Conservation (phyloP, 352 stramenopile species). For the Phytophthora pseudosyringae region DNA sequence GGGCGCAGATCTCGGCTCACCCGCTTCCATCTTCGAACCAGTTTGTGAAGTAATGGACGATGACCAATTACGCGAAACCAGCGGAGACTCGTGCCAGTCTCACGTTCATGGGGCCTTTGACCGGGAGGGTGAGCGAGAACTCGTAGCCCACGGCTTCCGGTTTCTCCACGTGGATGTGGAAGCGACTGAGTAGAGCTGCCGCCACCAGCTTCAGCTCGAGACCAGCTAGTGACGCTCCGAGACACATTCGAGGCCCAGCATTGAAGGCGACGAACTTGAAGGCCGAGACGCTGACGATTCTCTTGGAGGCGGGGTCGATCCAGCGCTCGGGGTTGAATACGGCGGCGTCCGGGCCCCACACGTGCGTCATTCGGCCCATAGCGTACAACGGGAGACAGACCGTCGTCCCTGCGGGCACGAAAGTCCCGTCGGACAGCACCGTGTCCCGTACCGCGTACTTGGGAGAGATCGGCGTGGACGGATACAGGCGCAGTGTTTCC, state of each 20-base stretch:
- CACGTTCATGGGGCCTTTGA: conserved; percentile 42
- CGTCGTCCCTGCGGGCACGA: conserved; percentile 37
- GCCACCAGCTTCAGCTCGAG: conserved; percentile 52
- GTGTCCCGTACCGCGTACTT: conserved; percentile 41
- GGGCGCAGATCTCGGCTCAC: not conserved
- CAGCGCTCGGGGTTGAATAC: conserved; percentile 66
- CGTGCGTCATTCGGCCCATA: conserved; percentile 47
- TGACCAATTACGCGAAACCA: conserved; percentile 6
- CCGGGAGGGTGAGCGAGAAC: conserved; percentile 43
- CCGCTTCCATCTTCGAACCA: not conserved
- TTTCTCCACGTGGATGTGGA: conserved; percentile 39
- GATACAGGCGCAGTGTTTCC: conserved; percentile 67
- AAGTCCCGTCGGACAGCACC: conserved; percentile 61
- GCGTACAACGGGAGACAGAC: conserved; percentile 52
- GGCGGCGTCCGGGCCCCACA: conserved; percentile 57
- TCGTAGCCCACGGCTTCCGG: conserved; percentile 35
- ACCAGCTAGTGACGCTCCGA: conserved; percentile 44
- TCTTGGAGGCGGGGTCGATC: conserved; percentile 39
- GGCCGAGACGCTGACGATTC: conserved; percentile 35
- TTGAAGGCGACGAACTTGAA: conserved; percentile 63
- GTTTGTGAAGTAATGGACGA: conserved; percentile 30
- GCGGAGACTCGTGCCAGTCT: conserved; percentile 22
- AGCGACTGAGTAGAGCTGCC: conserved; percentile 40
- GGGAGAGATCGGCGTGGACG: conserved; percentile 21
- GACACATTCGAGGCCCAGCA: conserved; percentile 51